Evolutionary conservation across 805 yeast species (phyloP).

Genomic region (Nakazawaea molendinolei): DNA sequence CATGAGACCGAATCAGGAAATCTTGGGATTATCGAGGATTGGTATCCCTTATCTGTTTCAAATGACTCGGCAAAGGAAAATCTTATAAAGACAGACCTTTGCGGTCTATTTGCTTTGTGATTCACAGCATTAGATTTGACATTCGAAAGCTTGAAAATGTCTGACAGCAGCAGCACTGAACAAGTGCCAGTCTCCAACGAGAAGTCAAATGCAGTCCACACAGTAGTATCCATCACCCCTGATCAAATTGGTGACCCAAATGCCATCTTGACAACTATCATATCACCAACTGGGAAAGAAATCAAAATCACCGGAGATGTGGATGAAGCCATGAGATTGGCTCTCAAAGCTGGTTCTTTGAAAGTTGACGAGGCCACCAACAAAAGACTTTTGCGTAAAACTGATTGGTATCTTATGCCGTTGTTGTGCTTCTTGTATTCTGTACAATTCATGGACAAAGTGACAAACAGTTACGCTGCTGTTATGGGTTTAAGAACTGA

Average conservation of each 20-base stretch:
- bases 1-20: too few relatives aligned
- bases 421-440: conserved; percentile 42
- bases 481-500: conserved; percentile 32
- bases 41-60: too few relatives aligned
- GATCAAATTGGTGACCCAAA: conserved; percentile 14
- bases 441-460: conserved; percentile 53
- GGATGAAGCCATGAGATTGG: conserved; percentile 40
- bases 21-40: too few relatives aligned
- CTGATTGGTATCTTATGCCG: conserved; percentile 44
- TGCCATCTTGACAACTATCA: conserved; percentile 14
- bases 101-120: too few relatives aligned
- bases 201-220: too few relatives aligned
- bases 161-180: too few relatives aligned
- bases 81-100: too few relatives aligned
- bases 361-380: conserved; percentile 17
- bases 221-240: conserved; percentile 13
- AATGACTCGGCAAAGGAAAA: too few relatives aligned
- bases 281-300: conserved; percentile 14
- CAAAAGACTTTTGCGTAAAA: conserved; percentile 30
- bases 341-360: conserved; percentile 26
- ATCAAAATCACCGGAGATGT: conserved; percentile 27
- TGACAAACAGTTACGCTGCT: conserved; percentile 32
- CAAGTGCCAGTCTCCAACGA: too few relatives aligned
- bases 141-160: too few relatives aligned
- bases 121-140: too few relatives aligned